Base-by-base conservation (phyloP, 2,329 filamentous ascomycete species). In the Trichoderma gracile region DNA sequence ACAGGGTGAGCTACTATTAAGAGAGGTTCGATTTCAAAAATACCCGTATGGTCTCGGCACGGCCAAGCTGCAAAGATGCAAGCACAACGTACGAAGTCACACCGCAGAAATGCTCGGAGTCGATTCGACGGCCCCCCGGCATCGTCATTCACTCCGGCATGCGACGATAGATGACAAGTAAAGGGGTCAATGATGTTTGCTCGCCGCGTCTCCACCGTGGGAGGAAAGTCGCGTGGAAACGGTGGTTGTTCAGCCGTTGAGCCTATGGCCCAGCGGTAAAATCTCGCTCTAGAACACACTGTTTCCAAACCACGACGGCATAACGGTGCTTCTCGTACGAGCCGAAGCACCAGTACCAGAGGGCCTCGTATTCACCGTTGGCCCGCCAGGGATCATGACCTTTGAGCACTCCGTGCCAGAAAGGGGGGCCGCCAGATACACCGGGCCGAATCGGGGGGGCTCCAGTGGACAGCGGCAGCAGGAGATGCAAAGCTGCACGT, bases 111-210 rank as follows among this genome's bases (percentile, higher is more conserved):
- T 14, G 14, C n/a, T 40, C 40, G 27, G 5, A 53, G 4, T 6
- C 53, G 40, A 62, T 14, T 46, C 27, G 40, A 23, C 58, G 49
- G 49, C 21, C 46, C 33, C 25, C 49, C 47, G 58, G 58, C 57
- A 60, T 17, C 23, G 23, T 23, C 38, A 30, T 23, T 23, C 17
- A n/a, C 8, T 30, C 46, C 57, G 57, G 40, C 23, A 60, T 40
- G 38, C 25, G 21, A 42, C 49, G 27, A 33, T 23, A 54, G n/a
- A 23, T 38, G n/a, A 62, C 23, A 62, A 62, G 23, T 30, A 62
- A 62, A 62, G 58, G 58, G 58, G 58, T 54, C 30, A 45, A 61
- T 62, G 58, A 40, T 62, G 58, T 62, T 54, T 62, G 58, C 30
- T 45, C 40, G 46, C 49, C 47, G 58, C 58, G 58, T 62, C 58